Percentiles rank a stretch among this genome's conserved stretches.
phyloP scores from a whole-genome alignment of 2,329 filamentous ascomycete genomes.

The Fusarium bactridioides region DNA sequence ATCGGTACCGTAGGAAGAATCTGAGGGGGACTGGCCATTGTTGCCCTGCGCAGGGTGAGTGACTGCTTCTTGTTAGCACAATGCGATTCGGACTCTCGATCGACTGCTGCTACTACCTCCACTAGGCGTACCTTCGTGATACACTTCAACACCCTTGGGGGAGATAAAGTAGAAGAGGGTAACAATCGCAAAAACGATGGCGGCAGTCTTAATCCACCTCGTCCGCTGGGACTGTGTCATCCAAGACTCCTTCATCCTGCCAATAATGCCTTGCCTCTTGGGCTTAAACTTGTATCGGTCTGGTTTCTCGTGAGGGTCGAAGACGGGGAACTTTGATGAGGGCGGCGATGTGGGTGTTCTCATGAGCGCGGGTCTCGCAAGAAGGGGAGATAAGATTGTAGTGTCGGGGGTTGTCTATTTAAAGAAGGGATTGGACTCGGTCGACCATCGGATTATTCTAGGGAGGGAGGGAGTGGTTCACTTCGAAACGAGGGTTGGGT shows the following conservation, averaged over 20 bases:
- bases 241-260: constrained; percentile 64
- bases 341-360: constrained; percentile 71
- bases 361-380: constrained; percentile 54
- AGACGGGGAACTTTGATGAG: constrained; percentile 61
- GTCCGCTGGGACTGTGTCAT: constrained; percentile 71
- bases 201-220: constrained; percentile 71
- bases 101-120: constrained; percentile 19
- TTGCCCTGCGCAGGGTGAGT: constrained; percentile 36
- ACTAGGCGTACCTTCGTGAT: constrained; percentile 52
- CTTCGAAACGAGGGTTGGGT: constrained; percentile 13
- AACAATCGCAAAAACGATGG: constrained; percentile 66
- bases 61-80: constrained; percentile 29
- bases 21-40: constrained; percentile 62
- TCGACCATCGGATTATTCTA: constrained; percentile 35
- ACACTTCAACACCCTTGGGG: constrained; percentile 64
- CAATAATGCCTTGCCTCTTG: constrained; percentile 57
- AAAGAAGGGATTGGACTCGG: constrained; percentile 39
- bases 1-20: constrained; percentile 71
- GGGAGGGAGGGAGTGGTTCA: constrained; percentile 10
- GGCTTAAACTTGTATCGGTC: constrained; percentile 63
- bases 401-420: constrained; percentile 1
- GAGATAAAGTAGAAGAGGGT: constrained; percentile 71
- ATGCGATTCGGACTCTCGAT: background rate
- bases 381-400: constrained; percentile 18
- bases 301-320: constrained; percentile 72